A percentile compares a stretch with the other conserved stretches of the same genome.
phyloP scores from a whole-genome alignment of 495 filamentous ascomycete species.

The Hapsidospora chrysogenum region DNA sequence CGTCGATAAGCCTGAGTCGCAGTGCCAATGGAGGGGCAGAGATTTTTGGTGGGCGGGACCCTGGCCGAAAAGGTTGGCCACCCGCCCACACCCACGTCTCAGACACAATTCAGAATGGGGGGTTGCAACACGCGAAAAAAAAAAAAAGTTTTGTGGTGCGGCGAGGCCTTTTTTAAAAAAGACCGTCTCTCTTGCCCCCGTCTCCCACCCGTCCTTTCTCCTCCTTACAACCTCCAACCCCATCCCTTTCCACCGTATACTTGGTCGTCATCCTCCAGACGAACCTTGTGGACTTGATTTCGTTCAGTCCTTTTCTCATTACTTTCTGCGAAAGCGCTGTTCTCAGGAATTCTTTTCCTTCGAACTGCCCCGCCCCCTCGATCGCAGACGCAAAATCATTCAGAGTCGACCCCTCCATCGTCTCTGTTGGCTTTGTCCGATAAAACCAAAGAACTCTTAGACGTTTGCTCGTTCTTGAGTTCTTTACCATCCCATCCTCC shows the following conservation, averaged over 20 bases:
- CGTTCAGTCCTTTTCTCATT: slow-evolving; percentile 12
- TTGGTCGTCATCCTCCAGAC: slow-evolving; percentile 1
- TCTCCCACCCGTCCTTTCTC: background rate
- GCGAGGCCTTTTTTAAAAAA: slow-evolving; percentile 2
- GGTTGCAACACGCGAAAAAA: slow-evolving; percentile 1
- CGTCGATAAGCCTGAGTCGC: slow-evolving; percentile 1
- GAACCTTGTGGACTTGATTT: slow-evolving; percentile 1
- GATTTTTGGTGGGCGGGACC: slow-evolving; percentile 1
- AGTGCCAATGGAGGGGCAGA: slow-evolving; percentile 4
- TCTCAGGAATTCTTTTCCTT: slow-evolving; percentile 1
- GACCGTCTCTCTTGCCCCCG: slow-evolving; percentile 1
- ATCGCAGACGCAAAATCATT: background rate
- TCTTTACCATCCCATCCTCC: background rate
- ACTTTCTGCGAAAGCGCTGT: slow-evolving; percentile 1
- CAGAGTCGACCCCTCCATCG: slow-evolving; percentile 5
- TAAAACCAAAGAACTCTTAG: too few relatives aligned
- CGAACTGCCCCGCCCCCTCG: background rate
- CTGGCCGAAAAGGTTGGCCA: too few relatives aligned
- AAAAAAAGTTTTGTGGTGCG: slow-evolving; percentile 2
- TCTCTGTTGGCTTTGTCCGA: slow-evolving; percentile 1
- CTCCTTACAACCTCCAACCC: background rate
- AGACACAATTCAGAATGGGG: background rate
- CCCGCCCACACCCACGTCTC: too few relatives aligned
- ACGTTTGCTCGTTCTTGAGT: background rate
- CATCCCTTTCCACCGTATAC: slow-evolving; percentile 3